phyloP scores from a whole-genome alignment of 495 filamentous ascomycete genomes.

The Halenospora varia region DNA sequence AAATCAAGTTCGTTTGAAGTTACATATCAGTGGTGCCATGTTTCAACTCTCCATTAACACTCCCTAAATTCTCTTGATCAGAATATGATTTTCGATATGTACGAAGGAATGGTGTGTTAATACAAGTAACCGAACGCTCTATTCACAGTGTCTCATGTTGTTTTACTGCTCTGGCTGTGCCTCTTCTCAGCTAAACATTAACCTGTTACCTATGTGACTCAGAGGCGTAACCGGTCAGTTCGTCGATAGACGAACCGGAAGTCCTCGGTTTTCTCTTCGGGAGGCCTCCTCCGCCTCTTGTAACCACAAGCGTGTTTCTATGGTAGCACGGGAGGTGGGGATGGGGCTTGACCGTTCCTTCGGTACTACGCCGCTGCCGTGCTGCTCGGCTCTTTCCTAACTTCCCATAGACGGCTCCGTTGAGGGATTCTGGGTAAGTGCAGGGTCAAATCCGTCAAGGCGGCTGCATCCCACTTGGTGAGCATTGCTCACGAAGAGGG shows the following conservation, averaged over 20 bases:
- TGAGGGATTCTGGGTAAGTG: not conserved
- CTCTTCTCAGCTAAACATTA: not conserved
- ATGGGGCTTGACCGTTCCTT: not conserved
- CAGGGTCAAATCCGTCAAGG: not conserved
- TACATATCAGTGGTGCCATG: not conserved
- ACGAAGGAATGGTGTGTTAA: not conserved
- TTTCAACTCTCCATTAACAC: not conserved
- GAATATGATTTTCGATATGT: not conserved
- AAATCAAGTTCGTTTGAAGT: not conserved
- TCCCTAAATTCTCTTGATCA: not conserved
- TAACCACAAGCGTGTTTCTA: too few relatives aligned
- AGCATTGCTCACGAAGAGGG: not conserved
- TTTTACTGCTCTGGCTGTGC: not conserved
- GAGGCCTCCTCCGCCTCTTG: too few relatives aligned
- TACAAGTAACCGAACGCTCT: not conserved
- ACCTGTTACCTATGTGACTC: too few relatives aligned
- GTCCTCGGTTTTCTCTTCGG: too few relatives aligned
- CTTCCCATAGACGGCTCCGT: not conserved
- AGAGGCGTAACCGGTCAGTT: too few relatives aligned
- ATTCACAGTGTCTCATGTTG: not conserved
- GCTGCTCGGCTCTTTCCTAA: not conserved
- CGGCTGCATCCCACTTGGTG: not conserved
- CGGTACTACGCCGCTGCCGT: not conserved
- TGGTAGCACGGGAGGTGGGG: too few relatives aligned
- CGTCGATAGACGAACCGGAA: too few relatives aligned